These are phyloP conservation scores for Alloascoidea africana DNA, from an alignment of 805 yeast species.

Conservation along the genomic window DNA sequence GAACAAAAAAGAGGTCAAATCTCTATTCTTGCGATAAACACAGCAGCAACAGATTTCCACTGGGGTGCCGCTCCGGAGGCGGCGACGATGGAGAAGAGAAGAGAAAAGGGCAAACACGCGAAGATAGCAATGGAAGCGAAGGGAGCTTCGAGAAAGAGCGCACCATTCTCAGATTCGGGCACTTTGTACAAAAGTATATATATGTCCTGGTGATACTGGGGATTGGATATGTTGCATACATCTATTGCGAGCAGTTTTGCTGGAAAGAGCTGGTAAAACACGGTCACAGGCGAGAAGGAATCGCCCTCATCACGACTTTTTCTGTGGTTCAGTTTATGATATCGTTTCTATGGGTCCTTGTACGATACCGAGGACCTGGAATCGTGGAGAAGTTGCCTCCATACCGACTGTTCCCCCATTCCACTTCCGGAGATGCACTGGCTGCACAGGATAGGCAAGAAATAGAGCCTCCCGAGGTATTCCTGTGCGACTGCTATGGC, in stretches of 20 bases:
- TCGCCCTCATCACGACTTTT: constrained; percentile 21
- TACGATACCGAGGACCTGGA: constrained; percentile 47
- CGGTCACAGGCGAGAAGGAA: constrained; percentile 19
- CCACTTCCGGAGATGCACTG: constrained; percentile 5
- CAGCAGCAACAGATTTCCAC: too few relatives aligned
- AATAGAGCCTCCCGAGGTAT: constrained; percentile 36
- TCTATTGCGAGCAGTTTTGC: constrained; percentile 27
- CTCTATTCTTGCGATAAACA: too few relatives aligned
- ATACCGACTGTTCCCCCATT: constrained; percentile 15
- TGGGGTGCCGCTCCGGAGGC: too few relatives aligned
- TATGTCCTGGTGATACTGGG: neutral
- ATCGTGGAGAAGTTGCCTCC: constrained; percentile 23
- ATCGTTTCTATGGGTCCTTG: constrained; percentile 26
- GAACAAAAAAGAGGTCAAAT: too few relatives aligned
- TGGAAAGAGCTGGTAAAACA: constrained; percentile 21
- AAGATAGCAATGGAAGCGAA: too few relatives aligned
- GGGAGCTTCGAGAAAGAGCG: too few relatives aligned
- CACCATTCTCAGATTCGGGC: too few relatives aligned
- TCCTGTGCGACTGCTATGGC: constrained; percentile 59
- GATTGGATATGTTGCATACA: constrained; percentile 29
- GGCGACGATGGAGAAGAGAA: too few relatives aligned
- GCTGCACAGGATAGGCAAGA: constrained; percentile 9
- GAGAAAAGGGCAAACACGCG: too few relatives aligned
- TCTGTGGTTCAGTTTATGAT: constrained; percentile 14
- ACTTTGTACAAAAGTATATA: neutral